These are phyloP conservation scores for Fistulifera pelliculosa DNA, from an alignment of 108 stramenopile genomes.

Conservation along the genomic window DNA sequence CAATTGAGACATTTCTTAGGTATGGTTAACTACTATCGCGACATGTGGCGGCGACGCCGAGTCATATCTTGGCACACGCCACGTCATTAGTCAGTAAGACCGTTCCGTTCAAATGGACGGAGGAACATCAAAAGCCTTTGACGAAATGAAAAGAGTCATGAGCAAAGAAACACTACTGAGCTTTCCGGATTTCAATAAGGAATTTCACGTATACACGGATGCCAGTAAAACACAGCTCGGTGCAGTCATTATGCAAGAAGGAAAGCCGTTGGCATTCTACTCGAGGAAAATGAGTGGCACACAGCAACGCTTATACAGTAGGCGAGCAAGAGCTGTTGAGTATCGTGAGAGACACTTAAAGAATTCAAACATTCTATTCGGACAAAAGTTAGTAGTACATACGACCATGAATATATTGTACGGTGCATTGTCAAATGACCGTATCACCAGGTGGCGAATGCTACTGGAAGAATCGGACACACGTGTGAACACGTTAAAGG, in stretches of 20 bases:
- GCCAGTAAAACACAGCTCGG: constrained; percentile 35
- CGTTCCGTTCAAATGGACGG: neutral
- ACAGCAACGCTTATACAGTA: constrained; percentile 10
- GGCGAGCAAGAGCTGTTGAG: neutral
- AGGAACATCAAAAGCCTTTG: constrained; percentile 24
- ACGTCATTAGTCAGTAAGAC: constrained; percentile 10
- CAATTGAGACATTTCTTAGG: constrained; percentile 35
- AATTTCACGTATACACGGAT: constrained; percentile 39
- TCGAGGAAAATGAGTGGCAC: constrained; percentile 22
- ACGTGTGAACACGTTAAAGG: no score
- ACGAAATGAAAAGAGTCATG: constrained; percentile 29
- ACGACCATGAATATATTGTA: no score
- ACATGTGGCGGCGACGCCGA: constrained; percentile 21
- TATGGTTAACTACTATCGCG: constrained; percentile 32
- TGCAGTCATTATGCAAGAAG: constrained; percentile 27
- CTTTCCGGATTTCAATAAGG: constrained; percentile 31
- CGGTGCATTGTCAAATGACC: no score
- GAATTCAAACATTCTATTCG: no score
- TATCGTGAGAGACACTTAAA: neutral
- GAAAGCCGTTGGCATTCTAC: constrained; percentile 29
- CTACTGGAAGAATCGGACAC: no score
- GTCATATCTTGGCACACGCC: constrained; percentile 25
- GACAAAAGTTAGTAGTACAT: no score
- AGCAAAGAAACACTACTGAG: constrained; percentile 16
- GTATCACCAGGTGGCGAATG: no score